Percentiles rank a stretch among this genome's conserved stretches.
Evolutionary conservation across 2,329 filamentous ascomycete genomes (phyloP).

Genomic region (Thielaviopsis musarum): DNA sequence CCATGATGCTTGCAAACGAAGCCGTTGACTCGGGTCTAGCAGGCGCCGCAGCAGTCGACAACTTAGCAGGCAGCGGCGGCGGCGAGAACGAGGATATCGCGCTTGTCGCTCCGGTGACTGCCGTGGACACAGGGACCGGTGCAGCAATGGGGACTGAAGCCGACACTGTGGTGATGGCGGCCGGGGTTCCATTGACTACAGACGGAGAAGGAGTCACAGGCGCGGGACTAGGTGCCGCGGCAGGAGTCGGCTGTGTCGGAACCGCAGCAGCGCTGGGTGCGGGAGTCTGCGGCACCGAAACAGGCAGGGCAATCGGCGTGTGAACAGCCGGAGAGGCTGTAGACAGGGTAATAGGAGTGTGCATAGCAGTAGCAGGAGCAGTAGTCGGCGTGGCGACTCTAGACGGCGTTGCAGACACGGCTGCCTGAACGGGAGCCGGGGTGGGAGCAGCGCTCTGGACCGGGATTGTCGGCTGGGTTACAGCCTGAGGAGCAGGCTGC

Average conservation of each 20-base stretch:
- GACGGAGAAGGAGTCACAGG: background rate
- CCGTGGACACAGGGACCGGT: constrained; percentile 5
- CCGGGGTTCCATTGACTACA: background rate
- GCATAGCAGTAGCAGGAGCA: background rate
- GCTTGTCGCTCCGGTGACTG: background rate
- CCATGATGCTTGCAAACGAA: background rate
- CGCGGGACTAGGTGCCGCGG: background rate
- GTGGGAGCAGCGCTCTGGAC: background rate
- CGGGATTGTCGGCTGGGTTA: background rate
- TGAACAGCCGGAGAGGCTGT: background rate
- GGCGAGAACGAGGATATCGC: background rate
- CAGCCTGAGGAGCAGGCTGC: background rate
- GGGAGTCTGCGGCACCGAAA: background rate
- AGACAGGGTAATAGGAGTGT: background rate
- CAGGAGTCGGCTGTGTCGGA: background rate
- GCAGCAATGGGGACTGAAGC: constrained; percentile 7
- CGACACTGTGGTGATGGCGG: constrained; percentile 3
- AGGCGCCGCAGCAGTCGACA: no score
- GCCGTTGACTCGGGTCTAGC: background rate
- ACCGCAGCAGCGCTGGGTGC: no score
- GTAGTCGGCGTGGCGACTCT: background rate
- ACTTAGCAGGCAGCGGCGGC: background rate
- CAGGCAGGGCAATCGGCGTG: background rate
- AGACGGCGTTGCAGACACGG: background rate
- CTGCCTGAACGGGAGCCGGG: background rate